Conservation (phyloP, 2,329 filamentous ascomycete genomes). For the Scopulariopsis brevicaulis region DNA sequence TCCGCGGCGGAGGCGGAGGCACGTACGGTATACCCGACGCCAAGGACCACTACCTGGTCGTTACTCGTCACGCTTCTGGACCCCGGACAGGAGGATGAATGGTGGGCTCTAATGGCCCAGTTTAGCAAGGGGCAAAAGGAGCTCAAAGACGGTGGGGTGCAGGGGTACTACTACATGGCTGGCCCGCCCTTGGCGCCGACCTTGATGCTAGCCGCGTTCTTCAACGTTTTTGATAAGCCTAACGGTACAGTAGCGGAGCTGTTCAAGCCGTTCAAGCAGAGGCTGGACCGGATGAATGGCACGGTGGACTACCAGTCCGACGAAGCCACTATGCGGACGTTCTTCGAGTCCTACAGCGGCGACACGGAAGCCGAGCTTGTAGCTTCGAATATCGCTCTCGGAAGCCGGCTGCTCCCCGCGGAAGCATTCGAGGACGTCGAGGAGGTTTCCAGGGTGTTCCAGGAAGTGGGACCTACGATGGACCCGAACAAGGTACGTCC, state of each 20-base stretch:
- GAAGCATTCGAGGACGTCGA: background rate
- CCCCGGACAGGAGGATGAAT: background rate
- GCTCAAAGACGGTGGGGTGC: constrained; percentile 3
- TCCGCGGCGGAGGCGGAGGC: constrained; percentile 25
- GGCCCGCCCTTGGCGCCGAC: background rate
- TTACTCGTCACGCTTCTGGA: background rate
- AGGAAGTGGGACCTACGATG: background rate
- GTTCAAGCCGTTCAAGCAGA: background rate
- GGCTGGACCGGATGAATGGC: background rate
- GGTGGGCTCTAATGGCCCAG: constrained; percentile 2
- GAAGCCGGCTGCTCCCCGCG: constrained; percentile 1
- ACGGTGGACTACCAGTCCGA: background rate
- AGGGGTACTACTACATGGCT: constrained; percentile 5
- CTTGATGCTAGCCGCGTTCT: background rate
- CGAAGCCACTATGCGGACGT: background rate
- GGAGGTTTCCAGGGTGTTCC: background rate
- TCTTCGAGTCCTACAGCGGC: background rate
- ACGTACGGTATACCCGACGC: constrained; percentile 19
- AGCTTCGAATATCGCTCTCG: background rate
- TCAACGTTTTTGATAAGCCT: background rate
- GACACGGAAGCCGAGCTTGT: background rate
- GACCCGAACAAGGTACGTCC: background rate
- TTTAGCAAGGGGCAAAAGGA: background rate
- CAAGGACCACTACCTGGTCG: constrained; percentile 13
- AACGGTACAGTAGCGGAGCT: background rate